A percentile compares a stretch with the other conserved stretches of the same genome.
Evolutionary conservation across 2,329 filamentous ascomycete species (phyloP).

Genomic region (Calycina marina): DNA sequence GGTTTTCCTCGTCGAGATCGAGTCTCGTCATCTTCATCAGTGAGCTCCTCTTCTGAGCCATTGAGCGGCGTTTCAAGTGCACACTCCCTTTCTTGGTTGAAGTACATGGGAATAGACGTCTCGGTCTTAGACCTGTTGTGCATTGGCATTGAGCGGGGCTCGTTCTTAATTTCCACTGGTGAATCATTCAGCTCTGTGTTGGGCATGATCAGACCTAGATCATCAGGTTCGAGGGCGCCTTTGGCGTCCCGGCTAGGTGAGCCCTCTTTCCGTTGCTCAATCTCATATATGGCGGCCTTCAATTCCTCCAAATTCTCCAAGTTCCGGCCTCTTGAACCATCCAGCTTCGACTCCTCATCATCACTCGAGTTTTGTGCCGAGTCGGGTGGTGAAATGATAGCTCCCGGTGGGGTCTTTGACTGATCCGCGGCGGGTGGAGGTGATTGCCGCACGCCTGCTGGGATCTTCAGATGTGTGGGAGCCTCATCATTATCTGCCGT

Average conservation of each 20-base stretch:
- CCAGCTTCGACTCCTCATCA: constrained; percentile 48
- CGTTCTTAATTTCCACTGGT: constrained; percentile 8
- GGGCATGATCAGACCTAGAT: constrained; percentile 23
- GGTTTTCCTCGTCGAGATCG: constrained; percentile 50
- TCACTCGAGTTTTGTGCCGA: constrained; percentile 71
- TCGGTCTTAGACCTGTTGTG: constrained; percentile 28
- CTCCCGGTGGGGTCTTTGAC: constrained; percentile 62
- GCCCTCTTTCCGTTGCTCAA: constrained; percentile 48
- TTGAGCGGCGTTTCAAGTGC: constrained; percentile 36
- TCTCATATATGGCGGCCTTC: constrained; percentile 68
- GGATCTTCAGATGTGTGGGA: constrained; percentile 23
- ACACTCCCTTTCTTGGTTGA: constrained; percentile 19
- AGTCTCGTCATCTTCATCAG: constrained; percentile 41
- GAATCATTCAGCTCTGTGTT: constrained; percentile 12
- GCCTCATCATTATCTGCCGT: constrained; percentile 20
- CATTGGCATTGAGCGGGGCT: constrained; percentile 13
- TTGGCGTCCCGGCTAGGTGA: constrained; percentile 35
- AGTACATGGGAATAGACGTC: constrained; percentile 27
- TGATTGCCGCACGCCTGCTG: constrained; percentile 61
- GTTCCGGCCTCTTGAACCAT: constrained; percentile 11
- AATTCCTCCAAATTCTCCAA: constrained; percentile 38
- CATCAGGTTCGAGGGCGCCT: constrained; percentile 13
- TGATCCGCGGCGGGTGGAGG: constrained; percentile 66
- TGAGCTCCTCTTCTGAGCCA: constrained; percentile 44
- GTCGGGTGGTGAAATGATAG: constrained; percentile 83